These are phyloP conservation scores for Arxiozyma slooffiae DNA, from an alignment of 1,139 yeast genomes.

Conservation along the genomic window DNA sequence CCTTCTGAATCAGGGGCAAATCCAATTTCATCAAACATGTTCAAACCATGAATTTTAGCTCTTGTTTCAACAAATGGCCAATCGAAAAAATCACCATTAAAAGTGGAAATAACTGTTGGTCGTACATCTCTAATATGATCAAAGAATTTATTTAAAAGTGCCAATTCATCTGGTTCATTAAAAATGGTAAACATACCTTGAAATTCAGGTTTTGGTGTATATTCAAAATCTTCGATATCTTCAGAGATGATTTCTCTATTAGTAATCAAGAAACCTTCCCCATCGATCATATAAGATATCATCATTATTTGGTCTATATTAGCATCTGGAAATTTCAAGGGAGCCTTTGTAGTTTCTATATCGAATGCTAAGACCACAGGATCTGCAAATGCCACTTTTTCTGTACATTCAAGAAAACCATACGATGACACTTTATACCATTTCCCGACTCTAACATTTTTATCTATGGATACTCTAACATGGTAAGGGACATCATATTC, in stretches of 20 bases:
- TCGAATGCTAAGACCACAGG: constrained; percentile 96
- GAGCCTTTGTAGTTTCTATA: constrained; percentile 95
- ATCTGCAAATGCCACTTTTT: constrained; percentile 88
- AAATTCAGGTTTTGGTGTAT: constrained; percentile 94
- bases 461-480: constrained; percentile 88
- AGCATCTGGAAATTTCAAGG: constrained; percentile 91
- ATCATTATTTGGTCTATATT: constrained; percentile 93
- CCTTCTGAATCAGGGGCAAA: constrained; percentile 84
- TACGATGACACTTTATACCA: constrained; percentile 83
- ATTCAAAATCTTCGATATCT: constrained; percentile 94
- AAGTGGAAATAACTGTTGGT: constrained; percentile 94
- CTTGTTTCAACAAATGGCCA: constrained; percentile 97
- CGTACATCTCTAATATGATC: constrained; percentile 80
- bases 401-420: constrained; percentile 47
- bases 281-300: constrained; percentile 99
- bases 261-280: constrained; percentile 88
- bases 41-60: constrained; percentile 70
- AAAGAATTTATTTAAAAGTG: constrained; percentile 63
- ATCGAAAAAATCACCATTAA: constrained; percentile 97
- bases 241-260: constrained; percentile 89
- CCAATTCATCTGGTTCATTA: constrained; percentile 80
- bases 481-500: constrained; percentile 97
- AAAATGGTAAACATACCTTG: constrained; percentile 85
- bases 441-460: constrained; percentile 78
- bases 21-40: constrained; percentile 91